A percentile compares a stretch with the other conserved stretches of the same genome.
phyloP scores from a whole-genome alignment of 768 basidiomycete species.

The Podaxis sp. region DNA sequence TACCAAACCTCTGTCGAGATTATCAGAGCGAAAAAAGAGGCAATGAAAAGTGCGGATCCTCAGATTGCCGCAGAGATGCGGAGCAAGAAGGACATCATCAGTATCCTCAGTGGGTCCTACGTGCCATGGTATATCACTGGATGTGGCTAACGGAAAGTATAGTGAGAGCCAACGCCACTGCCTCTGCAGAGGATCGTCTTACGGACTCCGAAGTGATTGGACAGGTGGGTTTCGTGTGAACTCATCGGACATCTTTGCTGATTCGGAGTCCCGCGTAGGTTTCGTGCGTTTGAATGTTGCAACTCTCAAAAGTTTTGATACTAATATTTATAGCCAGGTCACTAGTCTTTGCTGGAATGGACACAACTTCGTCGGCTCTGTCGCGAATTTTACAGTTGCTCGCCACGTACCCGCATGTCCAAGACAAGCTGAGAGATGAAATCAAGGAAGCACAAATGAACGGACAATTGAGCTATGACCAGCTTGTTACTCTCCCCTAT shows the following conservation, averaged over 20 bases:
- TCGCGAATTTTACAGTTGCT: slow-evolving; percentile 28
- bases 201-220: slow-evolving; percentile 36
- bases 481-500: slow-evolving; percentile 29
- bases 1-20: slow-evolving; percentile 31
- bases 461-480: slow-evolving; percentile 30
- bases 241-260: not conserved
- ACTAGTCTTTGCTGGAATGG: slow-evolving; percentile 29
- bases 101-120: slow-evolving; percentile 34
- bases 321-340: slow-evolving; percentile 17
- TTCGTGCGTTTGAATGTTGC: not conserved
- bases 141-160: not conserved
- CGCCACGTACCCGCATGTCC: slow-evolving; percentile 29
- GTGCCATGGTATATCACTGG: not conserved
- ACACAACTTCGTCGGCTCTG: slow-evolving; percentile 30
- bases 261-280: not conserved
- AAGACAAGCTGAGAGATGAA: slow-evolving; percentile 30
- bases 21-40: slow-evolving; percentile 31
- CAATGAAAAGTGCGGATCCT: slow-evolving; percentile 31
- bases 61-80: slow-evolving; percentile 30
- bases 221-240: slow-evolving; percentile 24
- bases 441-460: slow-evolving; percentile 25
- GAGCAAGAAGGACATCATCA: slow-evolving; percentile 42
- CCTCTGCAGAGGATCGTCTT: slow-evolving; percentile 29
- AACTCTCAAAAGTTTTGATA: not conserved
- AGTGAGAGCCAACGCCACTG: slow-evolving; percentile 38